Evolutionary conservation across 1,284 basidiomycete genomes (phyloP), one percentile per base, ranked within the genome.

Genomic region (Heterobasidion occidentale): DNA sequence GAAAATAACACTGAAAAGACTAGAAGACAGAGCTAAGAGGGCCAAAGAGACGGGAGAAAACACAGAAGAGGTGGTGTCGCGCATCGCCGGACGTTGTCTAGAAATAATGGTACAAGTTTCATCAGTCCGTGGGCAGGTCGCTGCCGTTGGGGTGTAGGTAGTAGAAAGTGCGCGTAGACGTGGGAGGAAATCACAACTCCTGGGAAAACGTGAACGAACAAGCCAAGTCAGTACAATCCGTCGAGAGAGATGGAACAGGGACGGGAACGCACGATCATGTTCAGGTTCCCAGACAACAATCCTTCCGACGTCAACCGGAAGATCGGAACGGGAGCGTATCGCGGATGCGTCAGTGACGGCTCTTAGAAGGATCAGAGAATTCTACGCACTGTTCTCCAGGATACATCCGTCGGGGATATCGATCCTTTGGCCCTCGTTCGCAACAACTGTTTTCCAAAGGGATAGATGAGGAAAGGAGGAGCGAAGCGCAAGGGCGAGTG

Each of bases 381-480:
- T 12, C 11, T 5, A 73, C 81, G 59, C 56, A 84, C 84, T 90
- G 79, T 97, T 97, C 76, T 98, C 95, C 59, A 98, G 77, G 63
- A 94, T 84, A 65, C 92, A 92, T 5, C 94, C 94, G 69, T 98
- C 96, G 46, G 96, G 95, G 58, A 98, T 93, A 71, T 94, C 88
- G 63, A 99, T 98, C 65, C 89, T 84, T 71, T 93, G 90, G 47
- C 95, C 95, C 72, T 98, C 94, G 68, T 92, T 95, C 52, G 93
- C 92, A 59, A 92, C 90, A 60, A 92, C 72, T 81, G 57, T 36
- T 55, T 9, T 12, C 36, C 35, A 52, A 9, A 42, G 36, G 15
- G 52, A 38, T 20, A 27, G 17, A 46, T 27, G 51, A 38, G 35
- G 46, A 47, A 6, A 27, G 27, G 27, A 27, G 27, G 6, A 27